Base-by-base conservation (phyloP, 495 filamentous ascomycete species). In the Massariosphaeria phaeospora region DNA sequence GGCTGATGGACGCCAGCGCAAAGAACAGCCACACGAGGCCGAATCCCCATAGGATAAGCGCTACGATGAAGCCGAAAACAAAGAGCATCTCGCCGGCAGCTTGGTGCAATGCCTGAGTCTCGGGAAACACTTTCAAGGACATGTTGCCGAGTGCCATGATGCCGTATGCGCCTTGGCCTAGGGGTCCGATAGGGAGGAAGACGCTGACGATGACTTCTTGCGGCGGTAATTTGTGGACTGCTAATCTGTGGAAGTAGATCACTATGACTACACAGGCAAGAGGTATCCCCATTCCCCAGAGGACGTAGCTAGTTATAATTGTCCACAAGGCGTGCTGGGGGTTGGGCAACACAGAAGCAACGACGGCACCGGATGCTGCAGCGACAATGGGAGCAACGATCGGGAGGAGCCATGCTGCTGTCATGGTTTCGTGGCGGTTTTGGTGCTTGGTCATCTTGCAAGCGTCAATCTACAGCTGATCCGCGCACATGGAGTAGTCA, bases 11-110 rank as follows among this genome's bases (percentile, higher is more conserved):
- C 5, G 69, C 64, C 31, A 74, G 48, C 8, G 81, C 83, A 45
- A 85, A 78, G 59, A 79, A 76, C 0, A 84, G 67, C 82, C 83
- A 85, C 0, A 83, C 74, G 1, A 85, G 63, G 0, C 67, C 80
- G 57, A 83, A 83, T 0, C 76, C 73, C 83, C 82, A 85, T 42
- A 85, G 55, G 17, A 83, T 70, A 13, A 84, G 55, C 0, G 66
- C 80, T 0, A 75, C 46, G 12, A 79, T 41, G 36, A 75, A 74
- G 1, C 82, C 82, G 1, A 80, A 2, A 1, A 73, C 67, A 55
- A 82, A 84, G 7, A 84, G 65, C 0, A 75, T 69, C 1, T 75
- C 69, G 0, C 80, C 82, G 0, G 78, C 69, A 9, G 58, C 46
- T 0, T 50, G 51, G 26, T 61, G 55, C 55, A 84, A 67, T 0